Conservation (phyloP, 805 yeast species). For the Brettanomyces anomalus region DNA sequence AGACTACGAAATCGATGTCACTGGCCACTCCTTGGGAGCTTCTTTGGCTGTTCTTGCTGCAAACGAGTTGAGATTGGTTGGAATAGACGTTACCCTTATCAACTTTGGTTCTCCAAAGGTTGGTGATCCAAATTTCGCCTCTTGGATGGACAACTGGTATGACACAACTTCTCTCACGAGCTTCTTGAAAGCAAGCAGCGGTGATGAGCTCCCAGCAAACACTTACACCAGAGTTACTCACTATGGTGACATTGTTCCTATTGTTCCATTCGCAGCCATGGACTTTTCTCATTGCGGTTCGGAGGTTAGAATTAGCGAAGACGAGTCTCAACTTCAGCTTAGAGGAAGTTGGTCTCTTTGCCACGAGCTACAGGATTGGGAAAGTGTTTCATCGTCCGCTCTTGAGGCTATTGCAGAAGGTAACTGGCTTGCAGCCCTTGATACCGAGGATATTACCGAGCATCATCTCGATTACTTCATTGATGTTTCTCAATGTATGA, state of each 20-base stretch:
- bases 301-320: neutral
- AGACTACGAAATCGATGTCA: constrained; percentile 40
- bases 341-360: neutral
- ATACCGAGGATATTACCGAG: neutral
- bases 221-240: constrained; percentile 1
- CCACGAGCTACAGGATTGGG: neutral
- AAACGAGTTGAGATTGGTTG: constrained; percentile 47
- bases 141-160: constrained; percentile 45
- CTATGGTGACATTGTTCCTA: constrained; percentile 2
- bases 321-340: neutral
- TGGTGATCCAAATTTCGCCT: constrained; percentile 43
- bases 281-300: constrained; percentile 2
- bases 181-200: neutral
- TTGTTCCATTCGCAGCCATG: neutral
- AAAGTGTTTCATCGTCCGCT: neutral
- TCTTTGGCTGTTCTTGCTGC: constrained; percentile 60
- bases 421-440: neutral
- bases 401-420: neutral
- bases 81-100: constrained; percentile 44
- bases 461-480: neutral
- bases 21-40: constrained; percentile 68
- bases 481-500: neutral
- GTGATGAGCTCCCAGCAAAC: neutral
- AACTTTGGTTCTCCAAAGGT: constrained; percentile 60
- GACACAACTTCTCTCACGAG: constrained; percentile 19